A percentile compares a stretch with the other conserved stretches of the same genome.
phyloP scores from a whole-genome alignment of 352 stramenopile genomes.

The Globisporangium irregulare region DNA sequence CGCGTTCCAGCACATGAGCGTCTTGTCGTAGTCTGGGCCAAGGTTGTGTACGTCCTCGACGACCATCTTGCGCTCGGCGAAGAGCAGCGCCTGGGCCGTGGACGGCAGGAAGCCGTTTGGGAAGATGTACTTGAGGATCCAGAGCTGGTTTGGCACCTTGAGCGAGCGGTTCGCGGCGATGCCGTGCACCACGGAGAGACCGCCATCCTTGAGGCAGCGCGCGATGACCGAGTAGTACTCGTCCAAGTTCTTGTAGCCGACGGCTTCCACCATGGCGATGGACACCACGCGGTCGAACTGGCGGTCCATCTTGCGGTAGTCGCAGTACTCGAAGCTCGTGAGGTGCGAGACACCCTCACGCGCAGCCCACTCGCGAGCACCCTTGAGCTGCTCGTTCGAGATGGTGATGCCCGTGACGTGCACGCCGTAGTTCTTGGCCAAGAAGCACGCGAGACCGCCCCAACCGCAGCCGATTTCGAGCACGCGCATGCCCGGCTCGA shows the following conservation, averaged over 20 bases:
- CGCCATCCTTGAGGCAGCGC: constrained; percentile 79
- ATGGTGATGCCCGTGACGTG: constrained; percentile 90
- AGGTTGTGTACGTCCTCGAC: constrained; percentile 87
- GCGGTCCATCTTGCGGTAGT: constrained; percentile 87
- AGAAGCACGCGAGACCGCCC: constrained; percentile 85
- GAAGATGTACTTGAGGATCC: constrained; percentile 92
- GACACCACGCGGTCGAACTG: constrained; percentile 88
- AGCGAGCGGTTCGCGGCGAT: constrained; percentile 83
- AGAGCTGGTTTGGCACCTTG: constrained; percentile 80
- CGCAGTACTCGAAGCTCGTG: constrained; percentile 88
- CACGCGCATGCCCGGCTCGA: constrained; percentile 80
- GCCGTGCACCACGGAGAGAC: constrained; percentile 76
- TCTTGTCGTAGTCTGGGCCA: constrained; percentile 88
- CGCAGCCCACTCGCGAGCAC: constrained; percentile 71
- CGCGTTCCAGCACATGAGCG: constrained; percentile 85
- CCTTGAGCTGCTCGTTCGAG: constrained; percentile 89
- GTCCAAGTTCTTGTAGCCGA: constrained; percentile 87
- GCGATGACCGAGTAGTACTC: constrained; percentile 84
- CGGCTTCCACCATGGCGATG: constrained; percentile 88
- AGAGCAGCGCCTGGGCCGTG: constrained; percentile 67
- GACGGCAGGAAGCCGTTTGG: constrained; percentile 86
- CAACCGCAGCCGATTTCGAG: constrained; percentile 90
- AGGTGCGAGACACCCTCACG: constrained; percentile 79
- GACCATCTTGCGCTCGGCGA: constrained; percentile 77
- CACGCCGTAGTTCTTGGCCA: constrained; percentile 84